Conservation (phyloP, 2,329 filamentous ascomycete genomes). For the Ophiobolus disseminans region DNA sequence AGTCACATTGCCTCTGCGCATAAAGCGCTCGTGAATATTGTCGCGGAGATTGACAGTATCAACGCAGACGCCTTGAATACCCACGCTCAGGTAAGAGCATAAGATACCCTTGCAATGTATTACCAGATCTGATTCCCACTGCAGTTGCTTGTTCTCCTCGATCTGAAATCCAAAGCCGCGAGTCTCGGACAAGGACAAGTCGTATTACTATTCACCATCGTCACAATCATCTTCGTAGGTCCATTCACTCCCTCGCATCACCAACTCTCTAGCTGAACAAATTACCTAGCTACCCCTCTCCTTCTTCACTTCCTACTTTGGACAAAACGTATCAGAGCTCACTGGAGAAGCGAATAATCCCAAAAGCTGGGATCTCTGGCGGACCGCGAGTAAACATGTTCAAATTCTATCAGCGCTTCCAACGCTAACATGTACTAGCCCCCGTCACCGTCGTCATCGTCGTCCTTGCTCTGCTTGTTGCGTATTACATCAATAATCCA, state of each 20-base stretch:
- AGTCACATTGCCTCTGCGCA: neutral
- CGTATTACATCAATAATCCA: neutral
- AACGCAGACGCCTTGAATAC: neutral
- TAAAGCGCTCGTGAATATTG: neutral
- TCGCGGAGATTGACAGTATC: neutral
- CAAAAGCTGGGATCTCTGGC: slow-evolving; percentile 5
- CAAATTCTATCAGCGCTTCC: neutral
- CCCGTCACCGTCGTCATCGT: neutral
- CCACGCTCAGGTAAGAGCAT: neutral
- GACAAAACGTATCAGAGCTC: slow-evolving; percentile 14
- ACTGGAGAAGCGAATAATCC: slow-evolving; percentile 14
- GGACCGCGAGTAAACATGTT: neutral
- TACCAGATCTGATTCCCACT: too few species aligned
- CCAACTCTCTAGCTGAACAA: neutral
- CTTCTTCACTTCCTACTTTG: slow-evolving; percentile 19
- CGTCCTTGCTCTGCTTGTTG: neutral
- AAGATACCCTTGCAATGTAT: too few species aligned
- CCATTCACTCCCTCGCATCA: neutral
- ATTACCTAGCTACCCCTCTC: slow-evolving; percentile 9
- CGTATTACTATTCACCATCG: slow-evolving; percentile 17
- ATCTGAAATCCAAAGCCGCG: slow-evolving; percentile 10
- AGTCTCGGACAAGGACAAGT: slow-evolving; percentile 9
- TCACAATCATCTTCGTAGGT: slow-evolving; percentile 20
- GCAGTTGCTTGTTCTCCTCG: slow-evolving; percentile 5
- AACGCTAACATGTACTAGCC: neutral